A percentile compares a stretch with the other conserved stretches of the same genome.
Conservation (phyloP, 2,329 filamentous ascomycete genomes). For the Endocalyx cinctus region DNA sequence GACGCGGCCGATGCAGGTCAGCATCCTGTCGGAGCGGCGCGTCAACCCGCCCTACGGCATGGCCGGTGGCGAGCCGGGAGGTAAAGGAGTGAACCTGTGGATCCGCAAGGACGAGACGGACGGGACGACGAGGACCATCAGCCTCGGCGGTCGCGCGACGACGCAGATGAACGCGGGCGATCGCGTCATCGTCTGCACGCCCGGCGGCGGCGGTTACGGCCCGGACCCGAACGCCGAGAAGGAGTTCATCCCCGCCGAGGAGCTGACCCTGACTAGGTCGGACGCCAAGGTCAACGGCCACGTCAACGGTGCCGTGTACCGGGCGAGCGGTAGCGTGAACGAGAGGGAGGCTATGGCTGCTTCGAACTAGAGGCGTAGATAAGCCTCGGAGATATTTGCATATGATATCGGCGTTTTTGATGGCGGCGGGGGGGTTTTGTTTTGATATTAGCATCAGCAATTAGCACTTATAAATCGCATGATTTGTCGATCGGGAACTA, state of each 20-base stretch:
- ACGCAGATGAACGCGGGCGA: slow-evolving; percentile 55
- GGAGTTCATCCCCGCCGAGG: slow-evolving; percentile 6
- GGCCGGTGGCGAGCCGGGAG: slow-evolving; percentile 61
- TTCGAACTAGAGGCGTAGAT: not conserved
- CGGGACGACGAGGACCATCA: slow-evolving; percentile 37
- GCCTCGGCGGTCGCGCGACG: slow-evolving; percentile 56
- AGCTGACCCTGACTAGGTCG: not conserved
- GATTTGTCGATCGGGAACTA: slow-evolving; percentile 1
- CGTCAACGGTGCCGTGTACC: slow-evolving; percentile 1
- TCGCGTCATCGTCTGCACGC: slow-evolving; percentile 55
- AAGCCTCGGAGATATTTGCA: not conserved
- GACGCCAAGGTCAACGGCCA: not conserved
- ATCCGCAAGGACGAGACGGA: slow-evolving; percentile 30
- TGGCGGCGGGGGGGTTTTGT: no score
- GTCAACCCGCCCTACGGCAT: slow-evolving; percentile 69
- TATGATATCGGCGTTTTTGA: no score
- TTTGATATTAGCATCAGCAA: no score
- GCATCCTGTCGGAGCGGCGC: slow-evolving; percentile 64
- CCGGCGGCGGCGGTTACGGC: slow-evolving; percentile 52
- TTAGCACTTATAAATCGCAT: no score
- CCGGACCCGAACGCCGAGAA: slow-evolving; percentile 5
- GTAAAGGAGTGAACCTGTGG: slow-evolving; percentile 65
- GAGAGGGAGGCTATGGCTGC: slow-evolving; percentile 6
- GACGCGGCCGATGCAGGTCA: slow-evolving; percentile 62
- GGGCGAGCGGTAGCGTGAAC: slow-evolving; percentile 4